Evolutionary conservation across 768 basidiomycete genomes (phyloP), one percentile per base, ranked within the genome.

Genomic region (Rhodotorula taiwanensis): DNA sequence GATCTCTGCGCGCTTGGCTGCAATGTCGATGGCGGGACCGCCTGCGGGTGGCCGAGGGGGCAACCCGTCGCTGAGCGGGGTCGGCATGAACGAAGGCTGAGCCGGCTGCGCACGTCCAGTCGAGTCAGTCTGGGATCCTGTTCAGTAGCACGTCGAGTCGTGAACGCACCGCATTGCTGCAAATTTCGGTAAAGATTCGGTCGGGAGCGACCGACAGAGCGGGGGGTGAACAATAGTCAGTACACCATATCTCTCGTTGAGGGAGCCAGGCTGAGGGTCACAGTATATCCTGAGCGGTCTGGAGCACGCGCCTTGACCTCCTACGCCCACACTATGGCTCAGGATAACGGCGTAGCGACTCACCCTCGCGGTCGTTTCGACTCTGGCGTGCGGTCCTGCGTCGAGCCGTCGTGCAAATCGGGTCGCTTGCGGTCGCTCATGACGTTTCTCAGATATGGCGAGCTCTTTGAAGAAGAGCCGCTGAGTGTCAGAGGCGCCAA

Each of bases 1-100:
- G 33, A 72, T 67, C 52, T 84, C 84, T 4, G 89, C 89, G 28
- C 88, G 80, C 75, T 89, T 91, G 21, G 90, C 89, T 16, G 86
- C 81, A 65, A 93, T 85, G 75, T 90, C 87, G 10, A 88, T 87
- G 58, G 58, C n/a, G 36, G 36, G 36, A 16, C 16, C 36, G 36
- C 36, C 36, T 39, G 10, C 36, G 76, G 88, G 88, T 76, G 78
- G 54, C 0, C 58, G 55, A 18, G 64, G 55, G 16, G 59, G 55
- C 48, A 62, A 58, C 11, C 55, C 48, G 21, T 58, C n/a, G n/a
- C 52, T 10, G 48, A 53, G 45, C 27, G 64, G 42, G 1, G 58
- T 50, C 9, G 64, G 64, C 23, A 52, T 44, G 64, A 62, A 68
- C 0, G 58, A 60, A 6, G 62, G 56, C 13, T 55, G 43, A 5